A percentile compares a stretch with the other conserved stretches of the same genome.
Evolutionary conservation across 768 basidiomycete genomes (phyloP).

Genomic region (Suillus sp.): DNA sequence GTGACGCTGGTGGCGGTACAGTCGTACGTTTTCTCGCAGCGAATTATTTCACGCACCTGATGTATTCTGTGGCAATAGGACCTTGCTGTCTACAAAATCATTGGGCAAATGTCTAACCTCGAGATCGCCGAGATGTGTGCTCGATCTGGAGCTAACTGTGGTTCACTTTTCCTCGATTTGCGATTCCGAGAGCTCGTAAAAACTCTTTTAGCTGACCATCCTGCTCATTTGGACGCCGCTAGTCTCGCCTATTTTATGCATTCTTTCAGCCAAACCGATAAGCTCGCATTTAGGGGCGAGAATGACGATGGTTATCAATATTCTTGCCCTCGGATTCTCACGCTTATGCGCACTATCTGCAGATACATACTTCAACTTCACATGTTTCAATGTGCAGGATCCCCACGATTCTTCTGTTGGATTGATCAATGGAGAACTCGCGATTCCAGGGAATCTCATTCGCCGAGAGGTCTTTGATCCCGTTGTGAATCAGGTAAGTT

Average conservation of each 20-base stretch:
- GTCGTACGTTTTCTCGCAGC: conserved; percentile 43
- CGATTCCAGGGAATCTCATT: conserved; percentile 77
- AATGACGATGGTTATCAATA: conserved; percentile 66
- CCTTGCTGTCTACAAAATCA: conserved; percentile 71
- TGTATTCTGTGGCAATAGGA: conserved; percentile 24
- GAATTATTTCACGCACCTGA: conserved; percentile 26
- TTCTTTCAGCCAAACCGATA: conserved; percentile 87
- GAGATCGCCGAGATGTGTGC: conserved; percentile 93
- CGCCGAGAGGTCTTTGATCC: conserved; percentile 88
- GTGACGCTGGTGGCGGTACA: conserved; percentile 87
- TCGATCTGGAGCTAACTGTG: conserved; percentile 84
- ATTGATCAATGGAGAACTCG: conserved; percentile 79
- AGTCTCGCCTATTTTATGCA: conserved; percentile 89
- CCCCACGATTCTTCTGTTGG: conserved; percentile 80
- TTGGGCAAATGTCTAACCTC: conserved; percentile 76
- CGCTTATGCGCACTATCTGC: conserved; percentile 13
- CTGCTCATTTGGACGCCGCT: conserved; percentile 78
- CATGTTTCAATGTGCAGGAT: conserved; percentile 87
- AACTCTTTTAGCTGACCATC: conserved; percentile 79
- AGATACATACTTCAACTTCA: conserved; percentile 88
- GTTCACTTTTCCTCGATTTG: conserved; percentile 84
- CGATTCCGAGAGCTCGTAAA: conserved; percentile 82
- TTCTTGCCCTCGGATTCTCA: conserved; percentile 4
- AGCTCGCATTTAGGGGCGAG: conserved; percentile 72
- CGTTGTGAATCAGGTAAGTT: conserved; percentile 70